Evolutionary conservation across 2,329 filamentous ascomycete species (phyloP), one percentile per base, ranked within the genome.

Genomic region (Neonectria faginata): DNA sequence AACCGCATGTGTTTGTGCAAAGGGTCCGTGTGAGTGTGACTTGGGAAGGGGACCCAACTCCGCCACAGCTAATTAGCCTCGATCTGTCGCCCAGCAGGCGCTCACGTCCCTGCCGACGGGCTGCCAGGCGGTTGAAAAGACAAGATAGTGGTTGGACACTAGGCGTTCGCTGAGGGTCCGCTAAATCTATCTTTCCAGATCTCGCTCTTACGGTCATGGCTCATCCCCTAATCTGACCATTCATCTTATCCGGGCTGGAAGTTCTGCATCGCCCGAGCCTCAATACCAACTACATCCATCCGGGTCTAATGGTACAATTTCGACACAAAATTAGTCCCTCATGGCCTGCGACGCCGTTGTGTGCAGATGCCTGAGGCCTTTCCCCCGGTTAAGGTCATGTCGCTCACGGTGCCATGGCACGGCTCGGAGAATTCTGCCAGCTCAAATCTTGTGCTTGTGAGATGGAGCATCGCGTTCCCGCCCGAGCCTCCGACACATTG

Each of bases 361-460:
- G 16, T 51, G 6, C 10, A 8, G n/a, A 2, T 51, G n/a, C 27
- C 27, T 33, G 18, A 33, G 29, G 48, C n/a, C 48, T 51, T 33
- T 6, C 10, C 14, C 36, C 18, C 29, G 29, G 48, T 36, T 14
- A 33, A 20, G 31, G 58, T 61, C 64, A 60, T 29, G 64, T 72
- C 31, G 54, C 57, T 70, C 64, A 60, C 62, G 52, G 66, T 69
- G 53, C 50, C 57, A 59, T 62, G 63, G 41, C 62, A 71, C 62
- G 56, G 65, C 54, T 73, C 71, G 71, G 71, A 72, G 71, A 73
- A 73, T 73, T 73, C 63, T 73, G 65, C 57, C 62, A 70, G 60
- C 57, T 66, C 60, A 50, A 59, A 56, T 61, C 57, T 66, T 66
- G 67, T 72, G 59, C 57, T 57, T 73, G 67, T 73, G 69, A 54